Conservation (phyloP, 345 rosid species). For the Salix brachista region DNA sequence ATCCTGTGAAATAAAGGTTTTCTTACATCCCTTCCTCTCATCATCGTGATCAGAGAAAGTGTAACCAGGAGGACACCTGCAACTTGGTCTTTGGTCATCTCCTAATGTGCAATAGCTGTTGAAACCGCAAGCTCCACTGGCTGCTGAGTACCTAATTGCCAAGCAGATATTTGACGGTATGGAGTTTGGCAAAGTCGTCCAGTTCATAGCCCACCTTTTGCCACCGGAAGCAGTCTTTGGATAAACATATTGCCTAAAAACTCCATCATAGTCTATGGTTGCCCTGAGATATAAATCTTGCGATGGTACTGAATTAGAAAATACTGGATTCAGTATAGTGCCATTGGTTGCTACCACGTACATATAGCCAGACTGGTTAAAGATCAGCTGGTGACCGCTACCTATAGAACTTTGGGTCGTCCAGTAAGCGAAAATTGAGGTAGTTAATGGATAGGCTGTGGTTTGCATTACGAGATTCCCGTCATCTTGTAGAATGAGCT, state of each 20-base stretch:
- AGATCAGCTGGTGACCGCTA: constrained; percentile 30
- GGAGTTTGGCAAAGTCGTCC: constrained; percentile 21
- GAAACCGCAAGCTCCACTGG: constrained; percentile 55
- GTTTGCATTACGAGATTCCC: constrained; percentile 37
- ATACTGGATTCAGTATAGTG: constrained; percentile 2
- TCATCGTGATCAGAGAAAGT: constrained; percentile 27
- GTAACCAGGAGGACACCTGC: constrained; percentile 27
- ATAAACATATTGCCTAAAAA: constrained; percentile 50
- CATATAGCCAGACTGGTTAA: constrained; percentile 45
- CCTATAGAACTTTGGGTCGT: not conserved
- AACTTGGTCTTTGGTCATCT: constrained; percentile 35
- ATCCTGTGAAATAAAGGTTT: constrained; percentile 28
- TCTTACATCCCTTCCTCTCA: constrained; percentile 40
- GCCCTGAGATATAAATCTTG: constrained; percentile 39
- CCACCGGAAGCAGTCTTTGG: constrained; percentile 28
- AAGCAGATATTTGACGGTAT: constrained; percentile 41
- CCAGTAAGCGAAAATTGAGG: constrained; percentile 26
- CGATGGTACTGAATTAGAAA: constrained; percentile 1
- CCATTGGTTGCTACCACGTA: constrained; percentile 30
- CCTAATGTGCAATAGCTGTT: constrained; percentile 46
- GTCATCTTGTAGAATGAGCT: constrained; percentile 23
- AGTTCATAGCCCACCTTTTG: constrained; percentile 24
- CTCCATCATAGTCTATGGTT: constrained; percentile 51
- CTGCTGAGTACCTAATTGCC: not conserved
- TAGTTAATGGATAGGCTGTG: constrained; percentile 12